These are phyloP conservation scores for Emmonsia crescens DNA, from an alignment of 2,329 filamentous ascomycete species.

Conservation along the genomic window DNA sequence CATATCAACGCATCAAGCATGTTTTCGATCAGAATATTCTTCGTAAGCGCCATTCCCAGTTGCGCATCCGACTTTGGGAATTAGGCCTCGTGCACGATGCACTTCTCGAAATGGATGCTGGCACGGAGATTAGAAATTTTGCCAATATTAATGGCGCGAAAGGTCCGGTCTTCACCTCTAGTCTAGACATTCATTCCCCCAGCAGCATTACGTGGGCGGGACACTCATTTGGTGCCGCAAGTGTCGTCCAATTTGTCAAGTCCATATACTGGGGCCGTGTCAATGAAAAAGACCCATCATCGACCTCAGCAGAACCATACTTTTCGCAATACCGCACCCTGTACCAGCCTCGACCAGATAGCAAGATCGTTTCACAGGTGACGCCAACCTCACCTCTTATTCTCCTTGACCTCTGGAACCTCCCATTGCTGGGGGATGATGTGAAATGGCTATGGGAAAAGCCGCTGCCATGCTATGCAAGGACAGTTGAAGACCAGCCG, in stretches of 20 bases:
- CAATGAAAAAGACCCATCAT: constrained; percentile 29
- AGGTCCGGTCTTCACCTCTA: constrained; percentile 40
- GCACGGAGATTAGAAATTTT: constrained; percentile 20
- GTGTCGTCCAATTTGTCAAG: constrained; percentile 66
- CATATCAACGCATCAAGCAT: constrained; percentile 42
- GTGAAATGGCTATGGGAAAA: constrained; percentile 57
- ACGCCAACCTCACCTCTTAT: constrained; percentile 55
- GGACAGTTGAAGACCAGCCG: constrained; percentile 33
- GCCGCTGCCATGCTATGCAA: constrained; percentile 59
- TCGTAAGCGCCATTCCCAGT: constrained; percentile 56
- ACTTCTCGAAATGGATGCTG: constrained; percentile 54
- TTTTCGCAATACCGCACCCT: constrained; percentile 44
- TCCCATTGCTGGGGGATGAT: constrained; percentile 55
- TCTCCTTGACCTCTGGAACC: constrained; percentile 71
- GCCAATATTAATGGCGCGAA: constrained; percentile 33
- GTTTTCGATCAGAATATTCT: constrained; percentile 55
- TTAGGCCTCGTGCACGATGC: constrained; percentile 60
- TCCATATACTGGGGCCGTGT: constrained; percentile 56
- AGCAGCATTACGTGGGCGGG: constrained; percentile 66
- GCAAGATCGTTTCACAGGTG: constrained; percentile 53
- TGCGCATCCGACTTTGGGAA: constrained; percentile 70
- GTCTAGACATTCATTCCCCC: constrained; percentile 57
- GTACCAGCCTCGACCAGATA: constrained; percentile 47
- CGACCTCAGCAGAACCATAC: constrained; percentile 1
- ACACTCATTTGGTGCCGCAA: constrained; percentile 72